Evolutionary conservation across 1,284 basidiomycete species (phyloP), one percentile per base, ranked within the genome.

Genomic region (Wallemia ichthyophaga): DNA sequence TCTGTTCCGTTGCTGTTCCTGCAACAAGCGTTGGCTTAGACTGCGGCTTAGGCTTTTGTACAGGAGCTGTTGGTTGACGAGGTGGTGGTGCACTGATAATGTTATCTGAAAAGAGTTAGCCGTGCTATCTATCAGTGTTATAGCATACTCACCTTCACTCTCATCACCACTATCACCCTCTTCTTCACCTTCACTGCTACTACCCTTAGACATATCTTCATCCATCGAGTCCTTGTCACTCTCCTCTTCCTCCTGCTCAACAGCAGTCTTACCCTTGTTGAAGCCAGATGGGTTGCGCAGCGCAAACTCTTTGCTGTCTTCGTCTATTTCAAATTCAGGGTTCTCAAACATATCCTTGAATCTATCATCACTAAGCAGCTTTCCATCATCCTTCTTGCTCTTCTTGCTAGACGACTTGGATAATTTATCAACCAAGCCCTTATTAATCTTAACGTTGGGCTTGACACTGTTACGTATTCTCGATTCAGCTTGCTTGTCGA

Each of bases 281-380:
- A 25, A 23, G 56, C 56, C 25, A 60, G 60, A 13, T 24, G 94
- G 92, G 68, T 98, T 92, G 68, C 95, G 77, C 64, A 96, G 71
- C 24, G 82, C 82, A 67, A 77, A 99, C 71, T 96, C 94, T 67
- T 84, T 75, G 63, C 75, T 85, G 53, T 71, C 76, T 71, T 89
- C 82, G 69, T 98, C 91, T 64, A 99, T 85, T 67, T 85, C 77
- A 70, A 86, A 99, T 61, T 85, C 85, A n/a, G 87, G 83, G 67
- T 96, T 82, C 69, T 85, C 81, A 71, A 94, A 99, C 57, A 99
- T 75, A 59, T 82, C 83, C 60, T 81, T 75, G 77, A 98, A 98
- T 62, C 94, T 83, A 60, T 82, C 78, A 71, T 98, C 94, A 57
- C 72, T 78, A 62, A 96, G 77, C 62, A 98, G 70, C 69, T 75